Evolutionary conservation across 257 asterid genomes (phyloP).

Genomic region (Plantago ovata): DNA sequence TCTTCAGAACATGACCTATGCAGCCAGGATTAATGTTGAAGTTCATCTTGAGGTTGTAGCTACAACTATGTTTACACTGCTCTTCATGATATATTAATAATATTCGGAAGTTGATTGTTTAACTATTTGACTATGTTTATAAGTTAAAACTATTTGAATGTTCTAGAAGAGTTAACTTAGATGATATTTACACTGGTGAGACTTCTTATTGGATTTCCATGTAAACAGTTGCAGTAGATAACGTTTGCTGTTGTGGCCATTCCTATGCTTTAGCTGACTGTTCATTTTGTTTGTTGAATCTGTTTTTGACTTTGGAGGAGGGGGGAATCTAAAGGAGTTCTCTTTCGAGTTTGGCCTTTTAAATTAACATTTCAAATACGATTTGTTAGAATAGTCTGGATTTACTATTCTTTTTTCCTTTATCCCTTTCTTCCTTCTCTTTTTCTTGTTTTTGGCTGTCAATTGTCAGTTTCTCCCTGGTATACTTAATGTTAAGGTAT

Average conservation of each 20-base stretch:
- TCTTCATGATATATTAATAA: slow-evolving; percentile 1
- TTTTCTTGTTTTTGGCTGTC: too few species aligned
- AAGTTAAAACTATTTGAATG: neutral
- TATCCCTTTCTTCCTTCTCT: too few species aligned
- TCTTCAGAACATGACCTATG: slow-evolving; percentile 86
- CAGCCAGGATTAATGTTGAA: slow-evolving; percentile 67
- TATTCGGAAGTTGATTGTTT: slow-evolving; percentile 5
- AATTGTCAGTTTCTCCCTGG: too few species aligned
- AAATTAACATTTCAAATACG: too few species aligned
- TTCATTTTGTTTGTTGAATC: neutral
- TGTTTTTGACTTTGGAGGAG: neutral
- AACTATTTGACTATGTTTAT: neutral
- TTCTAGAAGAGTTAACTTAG: neutral
- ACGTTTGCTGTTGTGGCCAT: neutral
- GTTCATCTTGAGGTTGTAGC: slow-evolving; percentile 55
- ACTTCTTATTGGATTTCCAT: neutral
- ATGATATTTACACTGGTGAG: neutral
- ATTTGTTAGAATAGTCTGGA: too few species aligned
- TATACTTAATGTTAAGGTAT: neutral
- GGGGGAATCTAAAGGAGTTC: too few species aligned
- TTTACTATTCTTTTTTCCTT: too few species aligned
- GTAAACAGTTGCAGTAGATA: neutral
- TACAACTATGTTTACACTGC: neutral
- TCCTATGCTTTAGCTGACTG: neutral
- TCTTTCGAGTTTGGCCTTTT: too few species aligned